Evolutionary conservation across 768 basidiomycete species (phyloP).

Genomic region (Hericium coralloides): DNA sequence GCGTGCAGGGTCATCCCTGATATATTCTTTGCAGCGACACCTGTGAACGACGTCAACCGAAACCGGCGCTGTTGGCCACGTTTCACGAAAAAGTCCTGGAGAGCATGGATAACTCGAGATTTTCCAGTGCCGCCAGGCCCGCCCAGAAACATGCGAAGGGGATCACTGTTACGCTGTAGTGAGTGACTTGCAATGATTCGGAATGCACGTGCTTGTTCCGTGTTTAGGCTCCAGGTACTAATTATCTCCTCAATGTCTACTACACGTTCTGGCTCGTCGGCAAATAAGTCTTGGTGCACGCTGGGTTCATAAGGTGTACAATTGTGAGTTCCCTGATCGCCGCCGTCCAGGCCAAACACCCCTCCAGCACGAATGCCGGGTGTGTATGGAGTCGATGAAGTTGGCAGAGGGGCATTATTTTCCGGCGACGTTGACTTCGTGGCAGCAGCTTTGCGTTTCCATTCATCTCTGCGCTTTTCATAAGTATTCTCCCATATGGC

Average conservation of each 20-base stretch:
- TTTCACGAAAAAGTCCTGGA: conserved; percentile 23
- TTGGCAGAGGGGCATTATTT: too few species aligned
- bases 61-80: conserved; percentile 18
- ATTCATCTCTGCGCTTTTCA: too few species aligned
- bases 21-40: conserved; percentile 31
- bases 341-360: too few species aligned
- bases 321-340: background rate
- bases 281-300: background rate
- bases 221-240: conserved; percentile 23
- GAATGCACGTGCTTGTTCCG: conserved; percentile 27
- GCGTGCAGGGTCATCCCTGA: conserved; percentile 32
- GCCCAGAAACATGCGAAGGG: conserved; percentile 26
- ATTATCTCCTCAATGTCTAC: background rate
- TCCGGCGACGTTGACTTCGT: too few species aligned
- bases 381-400: too few species aligned
- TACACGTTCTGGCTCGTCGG: background rate
- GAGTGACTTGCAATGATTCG: conserved; percentile 23
- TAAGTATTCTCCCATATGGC: too few species aligned
- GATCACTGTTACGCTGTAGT: conserved; percentile 4
- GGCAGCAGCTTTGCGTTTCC: too few species aligned
- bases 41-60: conserved; percentile 26
- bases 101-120: conserved; percentile 27
- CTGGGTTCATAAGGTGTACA: background rate
- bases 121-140: conserved; percentile 38
- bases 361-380: too few species aligned